A percentile compares a stretch with the other conserved stretches of the same genome.
Conservation (phyloP, 108 stramenopile species). For the Cyclotella baltica region DNA sequence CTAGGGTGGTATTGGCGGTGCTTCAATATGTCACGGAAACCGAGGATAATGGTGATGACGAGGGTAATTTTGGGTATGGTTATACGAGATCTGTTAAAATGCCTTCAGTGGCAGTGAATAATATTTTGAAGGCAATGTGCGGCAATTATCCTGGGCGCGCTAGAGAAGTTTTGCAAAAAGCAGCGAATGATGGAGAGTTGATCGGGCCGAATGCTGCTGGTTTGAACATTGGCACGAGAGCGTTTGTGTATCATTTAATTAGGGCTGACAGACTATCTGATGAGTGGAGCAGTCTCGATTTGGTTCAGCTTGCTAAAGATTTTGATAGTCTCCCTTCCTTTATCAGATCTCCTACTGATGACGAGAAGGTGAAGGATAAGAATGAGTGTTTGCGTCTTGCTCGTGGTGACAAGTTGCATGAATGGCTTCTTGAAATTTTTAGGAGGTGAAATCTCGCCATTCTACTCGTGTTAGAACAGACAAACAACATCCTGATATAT, state of each 20-base stretch:
- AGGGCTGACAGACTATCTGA: neutral
- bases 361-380: conserved; percentile 5
- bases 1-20: neutral
- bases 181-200: conserved; percentile 8
- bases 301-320: conserved; percentile 7
- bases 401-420: neutral
- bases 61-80: neutral
- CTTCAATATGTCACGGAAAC: neutral
- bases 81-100: neutral
- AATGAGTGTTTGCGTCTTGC: conserved; percentile 8
- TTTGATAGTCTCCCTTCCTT: neutral
- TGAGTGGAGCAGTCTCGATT: conserved; percentile 8
- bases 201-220: conserved; percentile 16
- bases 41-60: conserved; percentile 8
- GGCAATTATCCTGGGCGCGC: neutral
- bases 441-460: too few species aligned
- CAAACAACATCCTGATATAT: too few species aligned
- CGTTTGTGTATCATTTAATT: conserved; percentile 14
- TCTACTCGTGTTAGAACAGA: too few species aligned
- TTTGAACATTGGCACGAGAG: neutral
- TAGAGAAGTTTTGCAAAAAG: conserved; percentile 7
- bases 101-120: neutral
- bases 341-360: neutral
- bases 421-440: too few species aligned
- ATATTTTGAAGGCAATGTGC: neutral